Evolutionary conservation across 1,284 basidiomycete genomes (phyloP), one percentile per base, ranked within the genome.

Genomic region (Moniliella sp.): DNA sequence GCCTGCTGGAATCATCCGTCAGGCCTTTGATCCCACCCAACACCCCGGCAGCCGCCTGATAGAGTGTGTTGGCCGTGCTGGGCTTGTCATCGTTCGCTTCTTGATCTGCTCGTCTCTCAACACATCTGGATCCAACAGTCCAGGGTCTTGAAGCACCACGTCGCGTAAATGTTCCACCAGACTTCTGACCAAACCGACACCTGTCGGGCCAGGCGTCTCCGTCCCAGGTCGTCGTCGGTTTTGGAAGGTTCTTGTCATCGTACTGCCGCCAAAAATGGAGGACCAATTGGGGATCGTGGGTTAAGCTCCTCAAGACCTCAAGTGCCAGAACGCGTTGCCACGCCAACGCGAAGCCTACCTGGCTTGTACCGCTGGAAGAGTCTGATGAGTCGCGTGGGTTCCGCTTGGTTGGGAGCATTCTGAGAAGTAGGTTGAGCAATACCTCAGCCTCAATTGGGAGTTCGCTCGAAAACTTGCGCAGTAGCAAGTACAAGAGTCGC

Each of bases 401-500:
- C 53, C 7, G 26, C 31, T 48, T 52, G 12, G 43, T 35, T 4
- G 39, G 31, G 25, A 54, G 30, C 30, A 35, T 40, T 7, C 39
- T 42, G 3, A 57, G 42, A 2, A 59, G 33, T 25, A 57, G 55
- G 18, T 45, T 49, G 13, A 59, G 40, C n/a, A 59, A 39, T 23
- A 59, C 55, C 19, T 59, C 56, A 31, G 55, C 48, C 25, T 59
- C 56, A 9, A 59, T 37, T 7, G 44, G 36, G n/a, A 59, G 41
- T 23, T 91, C 77, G 16, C 67, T 65, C 2, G 75, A 77, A 62
- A 93, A 94, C 34, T 86, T 79, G 40, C 91, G 86, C 34, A 94
- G 68, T 5, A 94, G 70, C 15, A 93, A 68, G 64, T 86, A 93
- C 27, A 93, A 76, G 12, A 94, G 76, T 4, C 88, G 77, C 18